Conservation (phyloP, 2,329 filamentous ascomycete genomes). For the Xylariaceae sp. region DNA sequence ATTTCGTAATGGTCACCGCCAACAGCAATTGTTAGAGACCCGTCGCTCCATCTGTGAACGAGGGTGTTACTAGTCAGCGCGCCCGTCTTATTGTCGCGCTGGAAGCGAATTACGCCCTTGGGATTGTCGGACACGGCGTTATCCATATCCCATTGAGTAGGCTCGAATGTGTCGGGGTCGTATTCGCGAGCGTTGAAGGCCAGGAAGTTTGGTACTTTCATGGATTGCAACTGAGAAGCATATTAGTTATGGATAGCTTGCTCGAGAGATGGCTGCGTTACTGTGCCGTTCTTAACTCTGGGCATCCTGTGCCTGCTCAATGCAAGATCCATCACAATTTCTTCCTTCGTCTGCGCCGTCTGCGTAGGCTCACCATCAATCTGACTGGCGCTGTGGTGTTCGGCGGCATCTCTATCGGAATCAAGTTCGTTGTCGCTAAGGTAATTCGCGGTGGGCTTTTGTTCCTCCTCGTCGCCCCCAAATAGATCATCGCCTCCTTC, state of each 20-base stretch:
- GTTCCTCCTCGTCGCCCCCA: conserved; percentile 54
- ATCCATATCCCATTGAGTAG: conserved; percentile 50
- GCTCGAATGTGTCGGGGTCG: conserved; percentile 61
- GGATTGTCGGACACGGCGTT: conserved; percentile 54
- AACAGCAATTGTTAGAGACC: conserved; percentile 69
- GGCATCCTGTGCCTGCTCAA: conserved; percentile 67
- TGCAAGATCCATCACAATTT: conserved; percentile 59
- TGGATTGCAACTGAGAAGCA: conserved; percentile 57
- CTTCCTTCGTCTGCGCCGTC: conserved; percentile 47
- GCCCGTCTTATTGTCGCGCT: conserved; percentile 61
- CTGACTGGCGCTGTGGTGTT: conserved; percentile 38
- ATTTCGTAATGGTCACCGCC: conserved; percentile 74
- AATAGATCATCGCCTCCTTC: conserved; percentile 60
- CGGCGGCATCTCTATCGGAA: conserved; percentile 47
- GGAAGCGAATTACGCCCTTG: conserved; percentile 65
- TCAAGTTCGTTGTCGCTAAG: conserved; percentile 59
- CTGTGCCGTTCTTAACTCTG: conserved; percentile 65
- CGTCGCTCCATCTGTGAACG: conserved; percentile 74
- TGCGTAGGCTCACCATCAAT: conserved; percentile 42
- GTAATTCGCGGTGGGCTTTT: conserved; percentile 53
- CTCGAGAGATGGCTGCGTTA: conserved; percentile 37
- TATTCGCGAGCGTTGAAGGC: conserved; percentile 65
- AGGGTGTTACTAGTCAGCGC: conserved; percentile 70
- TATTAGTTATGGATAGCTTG: conserved; percentile 1
- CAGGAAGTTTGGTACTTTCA: conserved; percentile 70